Percentiles rank a stretch among this genome's conserved stretches.
These are phyloP conservation scores for Syzygium oleosum DNA, from an alignment of 345 rosid species.

Conservation along the genomic window DNA sequence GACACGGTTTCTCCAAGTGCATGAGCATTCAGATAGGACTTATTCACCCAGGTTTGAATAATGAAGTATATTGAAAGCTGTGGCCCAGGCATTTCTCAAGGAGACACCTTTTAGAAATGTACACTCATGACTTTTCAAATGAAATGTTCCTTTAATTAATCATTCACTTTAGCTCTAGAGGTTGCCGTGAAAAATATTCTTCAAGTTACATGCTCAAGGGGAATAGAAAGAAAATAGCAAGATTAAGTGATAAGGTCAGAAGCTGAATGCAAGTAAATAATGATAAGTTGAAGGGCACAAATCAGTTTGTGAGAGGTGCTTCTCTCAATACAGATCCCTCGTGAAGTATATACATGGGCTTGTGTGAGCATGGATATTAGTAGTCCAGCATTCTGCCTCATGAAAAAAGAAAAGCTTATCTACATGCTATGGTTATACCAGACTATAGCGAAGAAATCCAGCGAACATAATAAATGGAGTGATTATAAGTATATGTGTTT, in stretches of 20 bases:
- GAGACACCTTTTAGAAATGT: not conserved
- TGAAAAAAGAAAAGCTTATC: not conserved
- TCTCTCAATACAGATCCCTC: not conserved
- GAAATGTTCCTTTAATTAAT: not conserved
- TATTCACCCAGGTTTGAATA: not conserved
- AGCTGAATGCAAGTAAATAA: not conserved
- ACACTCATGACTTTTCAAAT: not conserved
- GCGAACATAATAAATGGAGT: not conserved
- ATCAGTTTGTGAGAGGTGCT: not conserved
- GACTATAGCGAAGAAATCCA: not conserved
- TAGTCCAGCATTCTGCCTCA: not conserved
- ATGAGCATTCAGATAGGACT: not conserved
- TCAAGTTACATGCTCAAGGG: not conserved
- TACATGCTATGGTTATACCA: not conserved
- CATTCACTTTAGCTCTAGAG: not conserved
- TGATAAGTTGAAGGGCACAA: not conserved
- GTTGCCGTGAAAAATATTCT: not conserved
- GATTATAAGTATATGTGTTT: not conserved
- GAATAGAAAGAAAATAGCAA: not conserved
- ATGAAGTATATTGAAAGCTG: not conserved
- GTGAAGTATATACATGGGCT: not conserved
- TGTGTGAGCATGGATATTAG: not conserved
- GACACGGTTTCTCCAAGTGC: not conserved
- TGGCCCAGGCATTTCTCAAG: not conserved
- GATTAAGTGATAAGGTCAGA: not conserved